phyloP scores from a whole-genome alignment of 2,329 filamentous ascomycete genomes.

The Beauveria pseudobassiana region DNA sequence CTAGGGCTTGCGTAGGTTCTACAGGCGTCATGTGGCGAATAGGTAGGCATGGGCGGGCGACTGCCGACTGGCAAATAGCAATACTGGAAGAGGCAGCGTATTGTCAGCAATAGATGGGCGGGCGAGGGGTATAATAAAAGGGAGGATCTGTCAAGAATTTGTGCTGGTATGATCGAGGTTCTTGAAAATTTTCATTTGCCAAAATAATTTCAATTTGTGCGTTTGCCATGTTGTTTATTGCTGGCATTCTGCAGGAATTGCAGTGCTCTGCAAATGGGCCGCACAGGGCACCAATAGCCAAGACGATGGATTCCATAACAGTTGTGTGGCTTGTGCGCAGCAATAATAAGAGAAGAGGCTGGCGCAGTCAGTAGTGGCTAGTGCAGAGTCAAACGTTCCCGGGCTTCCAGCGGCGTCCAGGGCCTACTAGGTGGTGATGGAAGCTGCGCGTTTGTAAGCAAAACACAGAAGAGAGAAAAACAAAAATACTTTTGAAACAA shows the following conservation, averaged over 20 bases:
- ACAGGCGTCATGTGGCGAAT: not conserved
- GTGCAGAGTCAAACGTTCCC: not conserved
- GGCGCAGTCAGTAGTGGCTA: not conserved
- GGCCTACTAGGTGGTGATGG: not conserved
- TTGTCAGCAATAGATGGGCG: not conserved
- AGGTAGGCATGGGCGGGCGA: not conserved
- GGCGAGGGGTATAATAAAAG: not conserved
- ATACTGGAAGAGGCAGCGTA: not conserved
- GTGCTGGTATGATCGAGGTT: not conserved
- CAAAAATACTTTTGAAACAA: not conserved
- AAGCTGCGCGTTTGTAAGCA: not conserved
- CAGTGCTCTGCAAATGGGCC: too few species aligned
- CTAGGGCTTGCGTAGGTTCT: too few species aligned
- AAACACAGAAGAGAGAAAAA: not conserved
- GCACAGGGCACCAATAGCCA: not conserved
- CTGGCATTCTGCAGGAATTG: too few species aligned
- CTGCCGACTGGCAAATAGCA: slow-evolving; percentile 5
- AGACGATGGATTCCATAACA: not conserved
- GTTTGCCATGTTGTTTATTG: too few species aligned
- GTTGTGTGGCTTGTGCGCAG: not conserved
- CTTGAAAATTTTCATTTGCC: not conserved
- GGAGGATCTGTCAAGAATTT: not conserved
- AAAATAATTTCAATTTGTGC: too few species aligned
- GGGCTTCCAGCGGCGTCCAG: not conserved
- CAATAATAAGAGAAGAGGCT: not conserved